phyloP scores from a whole-genome alignment of 169 alveolate genomes.

The Plasmodium coatneyi region DNA sequence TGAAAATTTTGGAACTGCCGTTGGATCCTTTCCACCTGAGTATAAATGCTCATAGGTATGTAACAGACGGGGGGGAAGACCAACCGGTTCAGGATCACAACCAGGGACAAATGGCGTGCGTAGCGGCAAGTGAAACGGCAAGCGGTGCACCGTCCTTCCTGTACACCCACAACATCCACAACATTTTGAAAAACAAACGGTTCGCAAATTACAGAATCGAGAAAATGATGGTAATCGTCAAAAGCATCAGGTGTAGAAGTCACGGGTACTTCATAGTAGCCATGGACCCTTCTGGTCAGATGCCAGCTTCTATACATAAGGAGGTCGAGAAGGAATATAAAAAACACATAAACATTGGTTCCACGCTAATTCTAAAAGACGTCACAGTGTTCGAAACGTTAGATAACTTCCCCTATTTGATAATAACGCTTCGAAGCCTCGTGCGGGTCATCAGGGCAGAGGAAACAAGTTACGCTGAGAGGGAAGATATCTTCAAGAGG shows the following conservation, averaged over 20 bases:
- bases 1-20: conserved; percentile 40
- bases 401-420: conserved; percentile 55
- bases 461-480: conserved; percentile 27
- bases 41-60: conserved; percentile 58
- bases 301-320: conserved; percentile 74
- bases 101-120: background rate
- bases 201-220: conserved; percentile 45
- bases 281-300: conserved; percentile 75
- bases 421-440: conserved; percentile 58
- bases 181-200: conserved; percentile 36
- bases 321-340: conserved; percentile 69
- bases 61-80: background rate
- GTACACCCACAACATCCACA: conserved; percentile 55
- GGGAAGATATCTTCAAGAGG: conserved; percentile 17
- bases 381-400: conserved; percentile 63
- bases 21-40: conserved; percentile 58
- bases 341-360: conserved; percentile 50
- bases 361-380: conserved; percentile 49
- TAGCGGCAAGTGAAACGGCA: background rate
- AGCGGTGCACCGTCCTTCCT: conserved; percentile 14
- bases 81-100: background rate
- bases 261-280: conserved; percentile 54
- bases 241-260: conserved; percentile 36
- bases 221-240: conserved; percentile 44
- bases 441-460: conserved; percentile 65